Base-by-base conservation (phyloP, 345 rosid genomes). In the Melaleuca alternifolia region DNA sequence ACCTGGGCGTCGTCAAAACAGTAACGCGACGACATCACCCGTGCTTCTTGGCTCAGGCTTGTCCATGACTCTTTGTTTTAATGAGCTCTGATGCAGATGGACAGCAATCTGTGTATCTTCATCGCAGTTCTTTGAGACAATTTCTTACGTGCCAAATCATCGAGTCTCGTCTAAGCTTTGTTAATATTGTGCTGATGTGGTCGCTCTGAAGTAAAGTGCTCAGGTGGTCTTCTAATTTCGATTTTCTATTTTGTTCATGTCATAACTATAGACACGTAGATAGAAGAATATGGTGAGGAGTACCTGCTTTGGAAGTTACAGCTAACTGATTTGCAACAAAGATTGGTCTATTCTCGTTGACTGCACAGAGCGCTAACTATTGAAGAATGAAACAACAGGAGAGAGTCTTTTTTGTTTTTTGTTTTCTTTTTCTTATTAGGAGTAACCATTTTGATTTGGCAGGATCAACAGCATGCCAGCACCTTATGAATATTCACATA, bases 1-100 rank as follows among this genome's bases (percentile, higher is more conserved):
- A 94, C 90, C 85, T 44, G 24, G 84, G 81, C 65, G 93, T 88
- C 50, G 85, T 92, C 41, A 81, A 59, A 87, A 61, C 91, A 14
- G 41, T 89, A 37, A 82, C 51, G 10, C 81, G 50, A 3, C 88
- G 37, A 86, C 10, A 84, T 75, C 50, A 87, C 51, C 52, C 8
- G 1, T 77, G 24, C 83, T 71, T 84, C 21, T 87, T 84, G 10
- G 28, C 84, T 87, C 86, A 57, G 57, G 76, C 86, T 85, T 56
- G 86, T 30, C 82, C 71, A 30, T 81, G 84, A 87, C 48, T 37
- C 48, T 71, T 44, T 71, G 48, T 71, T 71, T 71, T 37, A 41
- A 37, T 71, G 48, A 71, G 81, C 81, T 71, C 46, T 71, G 81
- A 71, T 71, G 81, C 81, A 37, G 81, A 71, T 71, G 21, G 48